A percentile compares a stretch with the other conserved stretches of the same genome.
These are phyloP conservation scores for Ceratocystis harringtonii DNA, from an alignment of 2,329 filamentous ascomycete genomes.

Conservation along the genomic window DNA sequence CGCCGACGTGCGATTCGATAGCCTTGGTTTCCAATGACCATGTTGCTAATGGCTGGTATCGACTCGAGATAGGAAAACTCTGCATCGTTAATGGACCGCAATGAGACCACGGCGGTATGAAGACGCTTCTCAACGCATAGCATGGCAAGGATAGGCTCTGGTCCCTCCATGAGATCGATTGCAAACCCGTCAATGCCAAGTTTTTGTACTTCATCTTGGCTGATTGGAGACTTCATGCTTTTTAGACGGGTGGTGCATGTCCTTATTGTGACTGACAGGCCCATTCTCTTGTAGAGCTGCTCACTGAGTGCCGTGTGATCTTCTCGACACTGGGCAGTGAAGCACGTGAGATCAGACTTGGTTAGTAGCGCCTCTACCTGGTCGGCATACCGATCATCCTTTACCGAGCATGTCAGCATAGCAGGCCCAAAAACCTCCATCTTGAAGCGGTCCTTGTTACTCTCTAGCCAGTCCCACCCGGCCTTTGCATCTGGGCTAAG, in stretches of 20 bases:
- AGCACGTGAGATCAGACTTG: slow-evolving; percentile 41
- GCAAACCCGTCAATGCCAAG: slow-evolving; percentile 68
- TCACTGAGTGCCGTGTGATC: slow-evolving; percentile 63
- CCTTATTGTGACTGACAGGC: slow-evolving; percentile 57
- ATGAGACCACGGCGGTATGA: slow-evolving; percentile 51
- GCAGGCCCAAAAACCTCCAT: slow-evolving; percentile 69
- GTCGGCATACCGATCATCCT: slow-evolving; percentile 49
- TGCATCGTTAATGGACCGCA: slow-evolving; percentile 46
- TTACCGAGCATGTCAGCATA: slow-evolving; percentile 64
- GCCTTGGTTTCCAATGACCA: slow-evolving; percentile 50
- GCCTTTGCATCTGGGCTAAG: slow-evolving; percentile 47
- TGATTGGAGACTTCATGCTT: slow-evolving; percentile 40
- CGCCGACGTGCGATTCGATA: slow-evolving; percentile 54
- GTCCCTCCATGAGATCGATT: slow-evolving; percentile 64
- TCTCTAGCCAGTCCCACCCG: slow-evolving; percentile 71
- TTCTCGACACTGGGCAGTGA: slow-evolving; percentile 60
- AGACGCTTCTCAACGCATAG: slow-evolving; percentile 60
- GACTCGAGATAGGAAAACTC: slow-evolving; percentile 52
- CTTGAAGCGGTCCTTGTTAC: slow-evolving; percentile 54
- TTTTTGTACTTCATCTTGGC: slow-evolving; percentile 36
- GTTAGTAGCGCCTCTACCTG: slow-evolving; percentile 39
- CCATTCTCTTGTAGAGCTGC: slow-evolving; percentile 47
- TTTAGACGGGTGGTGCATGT: slow-evolving; percentile 41
- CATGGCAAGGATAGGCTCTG: slow-evolving; percentile 72
- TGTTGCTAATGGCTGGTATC: slow-evolving; percentile 45